Evolutionary conservation across 805 yeast species (phyloP).

Genomic region (Teunomyces panamensis): DNA sequence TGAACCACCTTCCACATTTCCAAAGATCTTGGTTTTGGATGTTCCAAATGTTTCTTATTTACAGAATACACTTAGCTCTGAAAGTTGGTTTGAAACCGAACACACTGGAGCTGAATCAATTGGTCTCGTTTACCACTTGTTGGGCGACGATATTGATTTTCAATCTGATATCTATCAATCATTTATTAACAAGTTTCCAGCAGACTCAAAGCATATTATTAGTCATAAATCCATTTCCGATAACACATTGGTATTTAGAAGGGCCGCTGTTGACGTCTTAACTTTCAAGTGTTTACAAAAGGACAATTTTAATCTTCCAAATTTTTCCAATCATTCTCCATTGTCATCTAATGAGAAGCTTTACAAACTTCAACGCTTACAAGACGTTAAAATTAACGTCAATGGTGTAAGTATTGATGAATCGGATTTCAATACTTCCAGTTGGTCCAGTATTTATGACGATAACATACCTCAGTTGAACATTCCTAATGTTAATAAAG

Average conservation of each 20-base stretch:
- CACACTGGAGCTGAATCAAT: constrained; percentile 35
- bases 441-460: constrained; percentile 33
- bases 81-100: constrained; percentile 32
- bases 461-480: constrained; percentile 20
- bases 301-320: constrained; percentile 42
- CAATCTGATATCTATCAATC: constrained; percentile 38
- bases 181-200: constrained; percentile 56
- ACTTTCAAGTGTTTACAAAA: constrained; percentile 56
- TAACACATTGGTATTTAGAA: constrained; percentile 55
- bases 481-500: constrained; percentile 12
- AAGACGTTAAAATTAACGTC: constrained; percentile 24
- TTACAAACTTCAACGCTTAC: constrained; percentile 30
- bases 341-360: constrained; percentile 4
- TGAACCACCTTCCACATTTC: constrained; percentile 55
- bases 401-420: constrained; percentile 21
- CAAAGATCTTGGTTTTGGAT: constrained; percentile 67
- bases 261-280: constrained; percentile 51
- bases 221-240: constrained; percentile 70
- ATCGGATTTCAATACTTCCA: constrained; percentile 11
- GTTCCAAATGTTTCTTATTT: constrained; percentile 56
- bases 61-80: constrained; percentile 22
- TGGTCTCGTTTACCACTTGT: constrained; percentile 68
- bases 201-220: constrained; percentile 54
- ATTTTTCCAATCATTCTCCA: constrained; percentile 19
- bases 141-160: constrained; percentile 60